Evolutionary conservation across 2,329 filamentous ascomycete genomes (phyloP), one percentile per base, ranked within the genome.

Genomic region (Septoria petroselini): DNA sequence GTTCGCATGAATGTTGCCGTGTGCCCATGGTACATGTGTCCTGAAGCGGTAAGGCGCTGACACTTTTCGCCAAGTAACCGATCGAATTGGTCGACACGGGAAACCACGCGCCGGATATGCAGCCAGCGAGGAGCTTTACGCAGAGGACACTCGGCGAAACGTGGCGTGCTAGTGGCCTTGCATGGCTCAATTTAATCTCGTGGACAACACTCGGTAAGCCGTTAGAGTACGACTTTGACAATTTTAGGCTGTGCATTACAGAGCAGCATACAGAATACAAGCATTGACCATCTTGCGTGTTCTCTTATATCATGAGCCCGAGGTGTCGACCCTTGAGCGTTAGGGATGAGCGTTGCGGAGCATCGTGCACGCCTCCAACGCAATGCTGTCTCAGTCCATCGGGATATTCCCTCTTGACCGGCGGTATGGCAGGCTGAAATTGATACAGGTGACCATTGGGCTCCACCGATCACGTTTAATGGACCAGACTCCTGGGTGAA

Each of bases 1-100:
- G 34, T 37, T 37, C 34, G 34, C 15, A 37, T 14, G 18, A 37
- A 37, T 37, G 34, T 37, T 37, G n/a, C 34, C 34, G 14, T 7
- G n/a, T 19, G 9, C 14, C 34, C 34, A 37, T 37, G 34, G 34
- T 37, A 37, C 34, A 3, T 17, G 34, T 18, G 14, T 8, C 34
- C 8, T 4, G 34, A 37, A 11, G 1, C 14, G 34, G 34, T 37
- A 18, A 37, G 18, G 34, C 14, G 34, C n/a, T 19, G 14, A 17
- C 8, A n/a, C 9, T n/a, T 4, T 5, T 19, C 17, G n/a, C 34
- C 34, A 37, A 37, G 34, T 6, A 17, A 19, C 19, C 8, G 34
- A 9, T 37, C 15, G 34, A 37, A 19, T 37, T 14, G 34, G 14
- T 37, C 15, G 34, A 37, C 18, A 8, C 18, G 34, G 34, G 18